Base-by-base conservation (phyloP, 2,329 filamentous ascomycete genomes). In the Verticillium longisporum region DNA sequence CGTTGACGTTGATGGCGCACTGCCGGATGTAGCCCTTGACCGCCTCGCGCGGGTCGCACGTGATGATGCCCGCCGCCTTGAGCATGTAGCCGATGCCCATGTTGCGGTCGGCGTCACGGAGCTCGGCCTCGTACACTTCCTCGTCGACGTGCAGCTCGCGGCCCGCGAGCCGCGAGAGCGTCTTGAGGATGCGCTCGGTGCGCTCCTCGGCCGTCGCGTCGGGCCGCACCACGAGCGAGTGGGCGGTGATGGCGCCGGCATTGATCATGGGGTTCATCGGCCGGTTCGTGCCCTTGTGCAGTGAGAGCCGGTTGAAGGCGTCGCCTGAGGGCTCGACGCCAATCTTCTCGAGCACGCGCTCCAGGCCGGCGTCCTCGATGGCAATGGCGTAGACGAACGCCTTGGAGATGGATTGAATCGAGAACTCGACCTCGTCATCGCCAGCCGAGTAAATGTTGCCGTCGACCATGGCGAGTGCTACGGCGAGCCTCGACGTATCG, bases 391-490 rank as follows among this genome's bases (percentile, higher is more conserved):
- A 77, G 33, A 76, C 73, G 58, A 77, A 76, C 1, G 74, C 69
- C 55, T 77, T 77, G 13, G 74, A 74, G 58, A 77, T 77, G 65
- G 74, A 76, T 60, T 77, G 74, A 37, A 77, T 77, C 1, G 74
- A 76, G 60, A 76, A 76, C 60, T 77, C 74, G 55, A 75, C 62
- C 10, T 67, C 60, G 56, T 77, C 74, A 62, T 77, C 74, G 3
- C 74, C 74, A 1, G 70, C 71, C 0, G 73, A 75, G 67, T 77
- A 77, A 1, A 76, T 38, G 15, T 73, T 70, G 9, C 74, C 74
- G 37, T 76, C 74, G 6, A 77, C 74, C 69, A 73, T 77, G 4
- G 74, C 74, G 15, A 77, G 62, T 0, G 74, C 73, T 15, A 75
- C 72, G 6, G 71, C 74, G 63, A 76, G 66, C 59, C 71, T 74